Conservation (phyloP, 176 grass and related monocot genomes). For the Lolium perenne region DNA sequence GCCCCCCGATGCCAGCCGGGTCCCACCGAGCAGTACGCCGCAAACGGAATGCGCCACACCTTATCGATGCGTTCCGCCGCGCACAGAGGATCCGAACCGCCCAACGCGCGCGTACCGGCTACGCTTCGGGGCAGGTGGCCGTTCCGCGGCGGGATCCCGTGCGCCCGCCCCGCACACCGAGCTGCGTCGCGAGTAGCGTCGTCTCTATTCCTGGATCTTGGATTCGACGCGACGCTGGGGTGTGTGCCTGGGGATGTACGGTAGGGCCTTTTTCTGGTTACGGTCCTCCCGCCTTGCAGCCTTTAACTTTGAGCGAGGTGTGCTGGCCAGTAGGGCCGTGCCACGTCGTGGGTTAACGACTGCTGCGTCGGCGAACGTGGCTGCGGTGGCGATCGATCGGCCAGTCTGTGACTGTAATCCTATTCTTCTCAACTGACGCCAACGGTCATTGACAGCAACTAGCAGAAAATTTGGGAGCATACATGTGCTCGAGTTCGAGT, state of each 20-base stretch:
- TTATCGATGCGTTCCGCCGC: not conserved
- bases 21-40: not conserved
- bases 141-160: too few species aligned
- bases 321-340: not conserved
- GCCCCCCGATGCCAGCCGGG: not conserved
- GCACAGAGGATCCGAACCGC: constrained; percentile 47
- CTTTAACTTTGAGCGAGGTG: not conserved
- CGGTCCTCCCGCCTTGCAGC: not conserved
- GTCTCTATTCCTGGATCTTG: not conserved
- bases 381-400: not conserved
- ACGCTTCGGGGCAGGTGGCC: constrained; percentile 46
- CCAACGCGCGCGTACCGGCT: constrained; percentile 46
- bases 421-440: too few species aligned
- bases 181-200: too few species aligned
- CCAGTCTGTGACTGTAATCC: too few species aligned
- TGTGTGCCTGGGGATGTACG: not conserved
- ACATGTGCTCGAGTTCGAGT: too few species aligned
- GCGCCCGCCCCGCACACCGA: too few species aligned
- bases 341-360: not conserved
- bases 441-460: too few species aligned
- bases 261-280: not conserved
- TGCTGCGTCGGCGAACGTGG: not conserved
- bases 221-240: not conserved
- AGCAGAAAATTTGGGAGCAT: too few species aligned
- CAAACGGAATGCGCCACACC: not conserved